Evolutionary conservation across 2,329 filamentous ascomycete genomes (phyloP).

Genomic region (Cytospora mali): DNA sequence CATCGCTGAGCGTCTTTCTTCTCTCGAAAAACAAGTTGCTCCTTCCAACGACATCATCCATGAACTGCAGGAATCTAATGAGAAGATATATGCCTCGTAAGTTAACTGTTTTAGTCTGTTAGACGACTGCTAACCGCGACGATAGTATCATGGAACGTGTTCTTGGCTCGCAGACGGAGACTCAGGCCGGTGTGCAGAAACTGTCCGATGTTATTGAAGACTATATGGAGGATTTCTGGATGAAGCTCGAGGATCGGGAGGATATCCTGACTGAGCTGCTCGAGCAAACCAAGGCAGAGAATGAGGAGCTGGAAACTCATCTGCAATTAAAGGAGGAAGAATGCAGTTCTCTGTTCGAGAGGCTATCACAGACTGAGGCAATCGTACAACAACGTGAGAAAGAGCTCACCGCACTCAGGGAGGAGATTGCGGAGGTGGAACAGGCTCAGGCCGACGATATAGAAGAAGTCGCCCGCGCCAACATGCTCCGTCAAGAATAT

Average conservation of each 20-base stretch:
- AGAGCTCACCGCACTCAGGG: conserved; percentile 18
- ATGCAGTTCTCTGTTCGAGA: background rate
- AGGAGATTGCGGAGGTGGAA: conserved; percentile 31
- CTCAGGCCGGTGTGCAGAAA: conserved; percentile 10
- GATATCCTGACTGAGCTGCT: conserved; percentile 16
- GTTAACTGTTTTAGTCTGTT: background rate
- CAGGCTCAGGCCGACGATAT: conserved; percentile 11
- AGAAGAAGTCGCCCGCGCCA: conserved; percentile 22
- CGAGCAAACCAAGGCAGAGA: conserved; percentile 10
- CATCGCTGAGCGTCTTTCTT: conserved; percentile 7
- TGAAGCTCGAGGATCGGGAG: conserved; percentile 25
- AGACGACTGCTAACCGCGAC: background rate
- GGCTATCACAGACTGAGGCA: background rate
- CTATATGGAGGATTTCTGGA: conserved; percentile 21
- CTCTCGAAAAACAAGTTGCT: background rate
- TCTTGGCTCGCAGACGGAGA: conserved; percentile 10
- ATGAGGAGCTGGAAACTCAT: conserved; percentile 4
- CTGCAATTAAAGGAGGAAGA: conserved; percentile 4
- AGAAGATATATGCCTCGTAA: conserved; percentile 16
- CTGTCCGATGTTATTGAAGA: conserved; percentile 8
- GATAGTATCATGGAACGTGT: conserved; percentile 18
- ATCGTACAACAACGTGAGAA: background rate
- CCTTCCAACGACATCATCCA: conserved; percentile 7
- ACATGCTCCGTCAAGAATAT: conserved; percentile 21
- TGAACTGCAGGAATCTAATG: conserved; percentile 18